Base-by-base conservation (phyloP, 2,329 filamentous ascomycete genomes). In the Xylaria sp. region DNA sequence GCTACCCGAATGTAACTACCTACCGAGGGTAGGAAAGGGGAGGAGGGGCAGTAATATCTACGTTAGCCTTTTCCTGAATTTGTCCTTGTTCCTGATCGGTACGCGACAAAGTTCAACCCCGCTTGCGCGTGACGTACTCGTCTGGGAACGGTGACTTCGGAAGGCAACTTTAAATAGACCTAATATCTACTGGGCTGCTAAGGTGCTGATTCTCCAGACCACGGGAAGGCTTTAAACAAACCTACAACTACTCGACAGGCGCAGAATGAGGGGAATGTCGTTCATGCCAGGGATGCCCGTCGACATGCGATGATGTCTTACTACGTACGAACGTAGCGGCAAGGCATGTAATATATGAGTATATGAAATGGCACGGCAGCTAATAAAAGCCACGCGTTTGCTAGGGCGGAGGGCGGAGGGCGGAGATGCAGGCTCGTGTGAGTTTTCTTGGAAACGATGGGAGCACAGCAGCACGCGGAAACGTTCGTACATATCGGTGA, bases 401-500 rank as follows among this genome's bases (percentile, higher is more conserved):
- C 48, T 17, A 52, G 39, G 21, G 43, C n/a, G n/a, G n/a, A n/a
- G n/a, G n/a, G n/a, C n/a, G n/a, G n/a, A n/a, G n/a, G n/a, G n/a
- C 34, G 39, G 39, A 56, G 43, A 29, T 17, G 19, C 29, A 37
- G 38, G 40, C 21, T 46, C 37, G 17, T 51, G 39, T 20, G 39
- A 45, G 26, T n/a, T 46, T 29, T 22, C 37, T 17, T 41, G 39
- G 34, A 45, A 37, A 39, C 24, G 44, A 50, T 20, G 42, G 29
- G 49, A 38, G 37, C 41, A 47, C 44, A 38, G 29, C 24, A 52
- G 9, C 34, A 43, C 37, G 21, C 44, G 37, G 44, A 48, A 55
- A 48, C 16, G 38, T 48, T 53, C 16, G 29, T 46, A 51, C 34
- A 52, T 41, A 34, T 48, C 29, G n/a, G 54, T 34, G 21, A 47